Evolutionary conservation across 345 rosid species (phyloP).

Genomic region (Hypericum perforatum): DNA sequence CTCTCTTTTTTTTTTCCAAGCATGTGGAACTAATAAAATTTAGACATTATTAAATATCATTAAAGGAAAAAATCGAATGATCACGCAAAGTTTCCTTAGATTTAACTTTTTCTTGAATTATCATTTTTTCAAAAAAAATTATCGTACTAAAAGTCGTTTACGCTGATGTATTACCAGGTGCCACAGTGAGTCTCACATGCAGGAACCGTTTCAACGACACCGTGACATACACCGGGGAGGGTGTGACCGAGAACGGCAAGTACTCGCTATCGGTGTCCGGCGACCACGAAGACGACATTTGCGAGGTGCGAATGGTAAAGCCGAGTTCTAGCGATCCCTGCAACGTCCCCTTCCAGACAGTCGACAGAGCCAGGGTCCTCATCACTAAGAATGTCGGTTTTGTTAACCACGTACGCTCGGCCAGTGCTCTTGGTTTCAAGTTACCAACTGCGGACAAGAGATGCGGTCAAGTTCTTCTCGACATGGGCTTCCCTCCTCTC

Average conservation of each 20-base stretch:
- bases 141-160: no score
- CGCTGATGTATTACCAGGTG: not conserved
- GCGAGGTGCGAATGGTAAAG: slow-evolving; percentile 11
- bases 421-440: slow-evolving; percentile 17
- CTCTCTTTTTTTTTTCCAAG: no score
- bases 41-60: no score
- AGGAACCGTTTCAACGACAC: slow-evolving; percentile 1
- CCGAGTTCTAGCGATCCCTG: slow-evolving; percentile 11
- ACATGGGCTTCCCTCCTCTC: slow-evolving; percentile 18
- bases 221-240: slow-evolving; percentile 8
- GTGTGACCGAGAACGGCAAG: slow-evolving; percentile 1
- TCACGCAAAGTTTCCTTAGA: no score
- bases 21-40: no score
- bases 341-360: slow-evolving; percentile 6
- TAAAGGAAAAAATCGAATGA: no score
- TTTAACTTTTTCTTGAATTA: no score
- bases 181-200: slow-evolving; percentile 13
- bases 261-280: slow-evolving; percentile 11
- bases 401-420: slow-evolving; percentile 9
- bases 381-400: slow-evolving; percentile 15
- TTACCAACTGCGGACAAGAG: not conserved
- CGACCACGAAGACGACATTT: slow-evolving; percentile 18
- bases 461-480: slow-evolving; percentile 6
- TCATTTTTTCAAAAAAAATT: no score
- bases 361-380: slow-evolving; percentile 8